These are phyloP conservation scores for Pseudozyma flocculosa DNA, from an alignment of 1,284 basidiomycete species.

Conservation along the genomic window DNA sequence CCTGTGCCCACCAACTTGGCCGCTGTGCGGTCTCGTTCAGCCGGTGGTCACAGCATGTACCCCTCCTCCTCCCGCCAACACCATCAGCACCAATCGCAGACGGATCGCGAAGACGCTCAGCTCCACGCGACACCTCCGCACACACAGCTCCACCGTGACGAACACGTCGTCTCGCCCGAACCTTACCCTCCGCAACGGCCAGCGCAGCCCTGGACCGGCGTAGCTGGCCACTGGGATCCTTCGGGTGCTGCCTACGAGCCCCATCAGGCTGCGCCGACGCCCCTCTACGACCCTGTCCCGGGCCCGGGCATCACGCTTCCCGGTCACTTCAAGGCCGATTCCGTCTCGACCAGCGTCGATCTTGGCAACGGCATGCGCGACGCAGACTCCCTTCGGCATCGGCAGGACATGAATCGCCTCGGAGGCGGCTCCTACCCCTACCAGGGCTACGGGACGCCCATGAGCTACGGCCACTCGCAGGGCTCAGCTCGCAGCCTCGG, in stretches of 20 bases:
- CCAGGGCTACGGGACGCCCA: conserved; percentile 18
- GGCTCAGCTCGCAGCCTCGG: conserved; percentile 12
- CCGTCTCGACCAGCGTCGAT: not conserved
- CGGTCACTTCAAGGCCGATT: conserved; percentile 8
- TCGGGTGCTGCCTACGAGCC: not conserved
- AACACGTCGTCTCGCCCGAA: too few species aligned
- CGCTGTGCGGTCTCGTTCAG: too few species aligned
- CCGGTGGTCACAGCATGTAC: too few species aligned
- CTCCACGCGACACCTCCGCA: too few species aligned
- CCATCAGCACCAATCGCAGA: too few species aligned
- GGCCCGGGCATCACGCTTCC: conserved; percentile 7
- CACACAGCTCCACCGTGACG: too few species aligned
- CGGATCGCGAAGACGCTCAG: too few species aligned
- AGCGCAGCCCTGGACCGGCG: too few species aligned
- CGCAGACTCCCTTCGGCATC: conserved; percentile 10
- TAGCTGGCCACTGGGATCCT: not conserved
- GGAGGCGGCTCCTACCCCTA: conserved; percentile 9
- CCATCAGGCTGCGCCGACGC: not conserved
- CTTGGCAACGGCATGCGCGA: not conserved
- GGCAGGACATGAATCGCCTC: conserved; percentile 20
- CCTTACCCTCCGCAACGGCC: too few species aligned
- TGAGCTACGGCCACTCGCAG: conserved; percentile 19
- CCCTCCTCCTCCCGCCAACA: too few species aligned
- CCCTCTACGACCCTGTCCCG: conserved; percentile 18
- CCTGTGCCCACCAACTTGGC: too few species aligned